Evolutionary conservation across 2,329 filamentous ascomycete genomes (phyloP).

Genomic region (Ophiocordyceps camponoti-rufipedis): DNA sequence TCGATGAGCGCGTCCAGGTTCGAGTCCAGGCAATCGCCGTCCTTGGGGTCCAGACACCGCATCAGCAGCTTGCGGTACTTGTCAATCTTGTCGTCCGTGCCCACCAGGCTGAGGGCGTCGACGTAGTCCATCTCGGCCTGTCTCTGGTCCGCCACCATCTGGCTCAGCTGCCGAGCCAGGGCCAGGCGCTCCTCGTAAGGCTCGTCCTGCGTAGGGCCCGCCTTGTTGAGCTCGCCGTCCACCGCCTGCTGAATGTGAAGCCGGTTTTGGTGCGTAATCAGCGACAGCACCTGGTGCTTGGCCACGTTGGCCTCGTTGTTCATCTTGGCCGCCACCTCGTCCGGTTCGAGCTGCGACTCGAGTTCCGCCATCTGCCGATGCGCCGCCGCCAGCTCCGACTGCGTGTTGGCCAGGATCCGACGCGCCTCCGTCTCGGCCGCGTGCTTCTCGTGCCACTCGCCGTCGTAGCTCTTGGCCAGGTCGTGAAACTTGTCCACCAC

Average conservation of each 20-base stretch:
- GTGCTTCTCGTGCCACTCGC: slow-evolving; percentile 58
- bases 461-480: slow-evolving; percentile 52
- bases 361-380: slow-evolving; percentile 41
- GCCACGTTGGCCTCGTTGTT: slow-evolving; percentile 30
- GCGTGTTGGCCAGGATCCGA: slow-evolving; percentile 45
- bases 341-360: slow-evolving; percentile 34
- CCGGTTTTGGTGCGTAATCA: slow-evolving; percentile 33
- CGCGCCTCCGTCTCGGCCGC: slow-evolving; percentile 49
- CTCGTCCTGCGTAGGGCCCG: slow-evolving; percentile 13
- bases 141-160: slow-evolving; percentile 39
- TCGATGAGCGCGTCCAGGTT: slow-evolving; percentile 42
- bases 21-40: slow-evolving; percentile 48
- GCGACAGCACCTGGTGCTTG: slow-evolving; percentile 28
- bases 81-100: slow-evolving; percentile 54
- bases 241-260: slow-evolving; percentile 33
- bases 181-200: slow-evolving; percentile 35
- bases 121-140: slow-evolving; percentile 50
- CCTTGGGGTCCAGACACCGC: slow-evolving; percentile 47
- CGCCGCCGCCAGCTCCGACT: slow-evolving; percentile 45
- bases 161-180: slow-evolving; percentile 38
- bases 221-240: slow-evolving; percentile 23
- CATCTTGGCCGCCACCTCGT: slow-evolving; percentile 31
- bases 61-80: slow-evolving; percentile 54
- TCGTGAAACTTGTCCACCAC: slow-evolving; percentile 57
- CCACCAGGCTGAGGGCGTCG: slow-evolving; percentile 47